Percentiles rank a stretch among this genome's conserved stretches.
Conservation (phyloP, 164 flowering plant species). For the Akebia trifoliata region DNA sequence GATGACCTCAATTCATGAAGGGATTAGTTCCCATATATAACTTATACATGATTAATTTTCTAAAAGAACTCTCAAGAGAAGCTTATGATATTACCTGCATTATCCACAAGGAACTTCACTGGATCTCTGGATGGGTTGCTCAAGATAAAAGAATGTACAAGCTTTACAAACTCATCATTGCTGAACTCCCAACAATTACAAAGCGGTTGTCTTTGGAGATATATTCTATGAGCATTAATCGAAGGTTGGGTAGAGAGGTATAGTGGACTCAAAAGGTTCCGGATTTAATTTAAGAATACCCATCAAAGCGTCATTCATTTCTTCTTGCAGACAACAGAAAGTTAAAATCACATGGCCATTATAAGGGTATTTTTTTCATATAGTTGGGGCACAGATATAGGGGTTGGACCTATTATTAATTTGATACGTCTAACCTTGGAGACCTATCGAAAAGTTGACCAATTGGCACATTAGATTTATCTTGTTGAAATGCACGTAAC, state of each 20-base stretch:
- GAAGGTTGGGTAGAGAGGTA: slow-evolving; percentile 71
- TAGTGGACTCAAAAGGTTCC: slow-evolving; percentile 78
- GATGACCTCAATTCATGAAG: too few species aligned
- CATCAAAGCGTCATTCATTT: slow-evolving; percentile 84
- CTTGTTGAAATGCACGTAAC: too few species aligned
- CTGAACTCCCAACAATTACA: slow-evolving; percentile 75
- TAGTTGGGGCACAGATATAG: neutral
- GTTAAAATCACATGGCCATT: too few species aligned
- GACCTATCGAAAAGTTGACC: too few species aligned
- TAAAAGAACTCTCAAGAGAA: too few species aligned
- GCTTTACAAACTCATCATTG: slow-evolving; percentile 76
- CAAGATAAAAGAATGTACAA: slow-evolving; percentile 55
- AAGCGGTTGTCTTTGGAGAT: slow-evolving; percentile 65
- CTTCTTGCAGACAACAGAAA: slow-evolving; percentile 55
- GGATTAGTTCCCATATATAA: too few species aligned
- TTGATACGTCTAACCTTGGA: too few species aligned
- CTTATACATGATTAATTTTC: too few species aligned
- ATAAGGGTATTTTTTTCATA: neutral
- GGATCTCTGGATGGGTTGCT: slow-evolving; percentile 79
- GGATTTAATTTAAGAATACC: slow-evolving; percentile 88
- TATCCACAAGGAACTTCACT: slow-evolving; percentile 70
- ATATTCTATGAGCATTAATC: slow-evolving; percentile 46
- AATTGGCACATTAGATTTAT: too few species aligned
- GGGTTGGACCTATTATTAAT: too few species aligned
- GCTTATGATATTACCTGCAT: too few species aligned